Percentiles rank a stretch among this genome's conserved stretches.
Evolutionary conservation across 1,284 basidiomycete species (phyloP).

Genomic region (Stygiomarasmius scandens): DNA sequence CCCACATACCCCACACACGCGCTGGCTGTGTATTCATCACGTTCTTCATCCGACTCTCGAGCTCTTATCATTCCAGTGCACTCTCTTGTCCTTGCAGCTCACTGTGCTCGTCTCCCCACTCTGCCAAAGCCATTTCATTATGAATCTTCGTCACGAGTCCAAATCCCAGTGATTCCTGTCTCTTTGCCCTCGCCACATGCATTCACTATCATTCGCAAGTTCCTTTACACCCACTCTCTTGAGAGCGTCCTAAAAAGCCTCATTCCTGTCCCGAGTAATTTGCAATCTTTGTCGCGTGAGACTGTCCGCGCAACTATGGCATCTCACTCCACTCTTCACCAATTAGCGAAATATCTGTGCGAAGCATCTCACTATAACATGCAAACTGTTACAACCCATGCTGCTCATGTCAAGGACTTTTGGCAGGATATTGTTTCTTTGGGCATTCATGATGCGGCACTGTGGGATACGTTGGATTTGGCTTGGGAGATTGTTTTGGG

Average conservation of each 20-base stretch:
- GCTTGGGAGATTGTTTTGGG: constrained; percentile 74
- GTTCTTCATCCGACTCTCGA: constrained; percentile 32
- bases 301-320: constrained; percentile 46
- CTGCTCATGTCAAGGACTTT: constrained; percentile 68
- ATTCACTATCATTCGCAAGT: constrained; percentile 64
- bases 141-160: constrained; percentile 22
- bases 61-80: constrained; percentile 56
- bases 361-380: constrained; percentile 44
- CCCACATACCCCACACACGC: constrained; percentile 57
- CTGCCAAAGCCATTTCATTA: constrained; percentile 42
- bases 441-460: constrained; percentile 62
- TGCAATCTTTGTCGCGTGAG: constrained; percentile 50
- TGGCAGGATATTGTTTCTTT: constrained; percentile 75
- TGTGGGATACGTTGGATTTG: constrained; percentile 72
- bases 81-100: constrained; percentile 56
- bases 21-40: constrained; percentile 54
- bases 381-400: constrained; percentile 53
- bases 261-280: constrained; percentile 53
- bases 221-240: constrained; percentile 65
- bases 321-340: constrained; percentile 48
- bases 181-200: constrained; percentile 68
- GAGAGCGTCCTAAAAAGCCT: constrained; percentile 55
- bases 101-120: constrained; percentile 60
- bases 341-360: constrained; percentile 54
- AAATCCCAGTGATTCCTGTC: constrained; percentile 67